phyloP scores from a whole-genome alignment of 2,329 filamentous ascomycete genomes.

The Aspergillus fumigatus region DNA sequence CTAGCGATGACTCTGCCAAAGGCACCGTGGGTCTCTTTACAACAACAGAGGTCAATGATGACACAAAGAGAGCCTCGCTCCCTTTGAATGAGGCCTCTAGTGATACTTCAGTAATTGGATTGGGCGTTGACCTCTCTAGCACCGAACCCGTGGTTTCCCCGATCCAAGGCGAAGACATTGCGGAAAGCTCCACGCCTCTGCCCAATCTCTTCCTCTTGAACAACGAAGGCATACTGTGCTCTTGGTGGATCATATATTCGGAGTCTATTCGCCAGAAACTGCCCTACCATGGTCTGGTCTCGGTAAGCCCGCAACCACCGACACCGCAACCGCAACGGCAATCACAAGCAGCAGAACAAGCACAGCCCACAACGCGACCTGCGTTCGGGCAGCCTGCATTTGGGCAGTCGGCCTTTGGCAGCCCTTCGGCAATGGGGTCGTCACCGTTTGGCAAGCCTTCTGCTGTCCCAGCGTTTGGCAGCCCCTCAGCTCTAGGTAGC shows the following conservation, averaged over 20 bases:
- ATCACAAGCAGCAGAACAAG: constrained; percentile 14
- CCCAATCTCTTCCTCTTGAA: constrained; percentile 83
- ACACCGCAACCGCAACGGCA: constrained; percentile 30
- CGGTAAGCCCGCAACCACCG: constrained; percentile 27
- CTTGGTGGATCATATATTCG: constrained; percentile 90
- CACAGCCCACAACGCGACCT: constrained; percentile 16
- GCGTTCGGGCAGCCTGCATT: constrained; percentile 22
- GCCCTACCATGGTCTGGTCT: constrained; percentile 66
- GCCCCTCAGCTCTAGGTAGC: constrained; percentile 17
- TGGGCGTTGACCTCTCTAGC: constrained; percentile 77
- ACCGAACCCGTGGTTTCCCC: constrained; percentile 74
- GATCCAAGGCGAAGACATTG: constrained; percentile 71
- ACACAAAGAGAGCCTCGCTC: constrained; percentile 72
- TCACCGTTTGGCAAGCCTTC: constrained; percentile 27
- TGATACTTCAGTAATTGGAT: constrained; percentile 75
- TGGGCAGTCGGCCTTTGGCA: constrained; percentile 15
- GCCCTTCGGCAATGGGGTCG: constrained; percentile 23
- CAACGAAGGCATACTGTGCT: constrained; percentile 76
- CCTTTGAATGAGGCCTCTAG: constrained; percentile 62
- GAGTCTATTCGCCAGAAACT: constrained; percentile 74
- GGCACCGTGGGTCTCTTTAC: constrained; percentile 66
- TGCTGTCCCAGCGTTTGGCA: constrained; percentile 19
- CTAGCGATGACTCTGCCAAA: constrained; percentile 55
- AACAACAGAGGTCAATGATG: constrained; percentile 52
- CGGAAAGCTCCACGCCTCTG: constrained; percentile 72